Evolutionary conservation across 768 basidiomycete genomes (phyloP).

Genomic region (Flagelloscypha sp.): DNA sequence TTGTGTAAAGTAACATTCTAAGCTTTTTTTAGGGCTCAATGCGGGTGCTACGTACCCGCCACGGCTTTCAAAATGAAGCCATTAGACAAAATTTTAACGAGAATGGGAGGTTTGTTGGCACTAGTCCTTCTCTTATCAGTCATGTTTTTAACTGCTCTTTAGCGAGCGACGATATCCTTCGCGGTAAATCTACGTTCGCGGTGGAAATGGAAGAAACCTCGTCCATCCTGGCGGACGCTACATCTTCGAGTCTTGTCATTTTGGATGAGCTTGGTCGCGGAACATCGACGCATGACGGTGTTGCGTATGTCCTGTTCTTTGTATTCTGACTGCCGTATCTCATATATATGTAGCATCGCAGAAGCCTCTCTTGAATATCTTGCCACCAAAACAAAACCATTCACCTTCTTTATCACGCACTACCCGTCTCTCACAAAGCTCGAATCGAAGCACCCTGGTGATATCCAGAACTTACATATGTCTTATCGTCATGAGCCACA

Average conservation of each 20-base stretch:
- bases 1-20: constrained; percentile 1
- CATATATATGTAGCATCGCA: constrained; percentile 74
- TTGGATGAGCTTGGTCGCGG: constrained; percentile 88
- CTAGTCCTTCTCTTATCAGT: constrained; percentile 1
- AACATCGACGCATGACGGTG: constrained; percentile 89
- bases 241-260: constrained; percentile 73
- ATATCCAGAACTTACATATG: constrained; percentile 81
- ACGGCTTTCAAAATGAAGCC: constrained; percentile 63
- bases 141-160: constrained; percentile 3
- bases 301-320: constrained; percentile 26
- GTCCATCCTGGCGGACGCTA: constrained; percentile 76
- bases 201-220: constrained; percentile 93
- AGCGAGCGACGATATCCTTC: constrained; percentile 83
- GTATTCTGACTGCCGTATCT: constrained; percentile 1
- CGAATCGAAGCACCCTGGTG: constrained; percentile 46
- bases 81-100: constrained; percentile 76
- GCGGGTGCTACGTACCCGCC: constrained; percentile 92
- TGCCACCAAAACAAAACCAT: constrained; percentile 47
- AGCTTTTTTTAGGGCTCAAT: constrained; percentile 54
- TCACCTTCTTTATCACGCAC: constrained; percentile 91
- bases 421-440: constrained; percentile 80
- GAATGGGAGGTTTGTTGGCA: constrained; percentile 70
- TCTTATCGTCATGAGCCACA: constrained; percentile 63
- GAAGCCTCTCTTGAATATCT: constrained; percentile 72
- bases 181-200: constrained; percentile 93